Evolutionary conservation across 352 stramenopile genomes (phyloP).

Genomic region (Pythium brachiatum): DNA sequence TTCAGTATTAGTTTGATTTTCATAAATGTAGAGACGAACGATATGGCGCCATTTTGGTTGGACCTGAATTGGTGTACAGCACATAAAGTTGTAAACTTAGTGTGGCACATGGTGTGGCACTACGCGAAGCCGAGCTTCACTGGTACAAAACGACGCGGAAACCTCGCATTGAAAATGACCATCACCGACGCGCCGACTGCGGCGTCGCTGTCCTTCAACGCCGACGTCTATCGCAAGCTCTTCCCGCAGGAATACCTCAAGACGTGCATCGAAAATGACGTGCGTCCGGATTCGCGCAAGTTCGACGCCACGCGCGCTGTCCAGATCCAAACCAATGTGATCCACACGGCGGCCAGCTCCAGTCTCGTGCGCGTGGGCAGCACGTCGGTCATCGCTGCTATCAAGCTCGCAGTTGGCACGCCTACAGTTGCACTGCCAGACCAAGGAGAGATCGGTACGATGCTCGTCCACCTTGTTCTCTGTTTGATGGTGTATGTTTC

Average conservation of each 20-base stretch:
- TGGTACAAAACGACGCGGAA: slow-evolving; percentile 14
- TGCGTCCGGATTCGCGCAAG: slow-evolving; percentile 58
- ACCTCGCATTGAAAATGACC: slow-evolving; percentile 1
- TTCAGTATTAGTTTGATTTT: not conserved
- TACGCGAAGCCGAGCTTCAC: not conserved
- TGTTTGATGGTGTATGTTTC: not conserved
- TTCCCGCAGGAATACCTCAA: slow-evolving; percentile 71
- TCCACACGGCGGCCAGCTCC: slow-evolving; percentile 63
- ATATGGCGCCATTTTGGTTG: not conserved
- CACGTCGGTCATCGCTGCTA: slow-evolving; percentile 65
- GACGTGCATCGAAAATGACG: slow-evolving; percentile 55
- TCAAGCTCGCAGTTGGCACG: slow-evolving; percentile 75
- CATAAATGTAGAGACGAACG: not conserved
- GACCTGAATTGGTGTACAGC: not conserved
- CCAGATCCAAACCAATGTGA: slow-evolving; percentile 62
- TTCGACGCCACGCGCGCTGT: slow-evolving; percentile 45
- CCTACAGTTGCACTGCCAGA: slow-evolving; percentile 65
- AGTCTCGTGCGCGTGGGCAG: slow-evolving; percentile 74
- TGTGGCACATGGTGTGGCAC: slow-evolving; percentile 10
- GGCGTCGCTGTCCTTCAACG: slow-evolving; percentile 50
- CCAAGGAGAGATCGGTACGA: slow-evolving; percentile 69
- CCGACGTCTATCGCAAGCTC: slow-evolving; percentile 73
- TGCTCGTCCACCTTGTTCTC: not conserved
- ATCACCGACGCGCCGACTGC: slow-evolving; percentile 18
- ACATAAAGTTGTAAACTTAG: not conserved